A percentile compares a stretch with the other conserved stretches of the same genome.
Evolutionary conservation across 148 eudicot genomes (phyloP).

Genomic region (Fagopyrum esculentum): DNA sequence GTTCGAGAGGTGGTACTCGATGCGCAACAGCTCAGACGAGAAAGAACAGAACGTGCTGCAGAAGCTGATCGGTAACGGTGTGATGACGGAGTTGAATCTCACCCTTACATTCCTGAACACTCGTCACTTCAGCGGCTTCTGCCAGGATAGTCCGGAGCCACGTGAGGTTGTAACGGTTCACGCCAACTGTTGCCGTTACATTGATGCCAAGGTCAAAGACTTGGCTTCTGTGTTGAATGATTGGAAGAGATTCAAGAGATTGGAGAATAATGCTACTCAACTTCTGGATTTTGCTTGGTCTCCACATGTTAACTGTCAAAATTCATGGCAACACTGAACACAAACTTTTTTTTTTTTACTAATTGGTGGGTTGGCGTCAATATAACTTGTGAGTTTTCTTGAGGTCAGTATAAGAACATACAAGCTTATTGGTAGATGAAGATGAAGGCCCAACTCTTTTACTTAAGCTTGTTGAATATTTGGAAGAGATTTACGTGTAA

Average conservation of each 20-base stretch:
- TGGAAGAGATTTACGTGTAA: no score
- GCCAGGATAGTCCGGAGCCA: slow-evolving; percentile 37
- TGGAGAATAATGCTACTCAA: slow-evolving; percentile 14
- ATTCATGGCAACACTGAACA: slow-evolving; percentile 30
- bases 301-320: slow-evolving; percentile 24
- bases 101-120: slow-evolving; percentile 44
- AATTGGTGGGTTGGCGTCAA: no score
- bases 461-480: no score
- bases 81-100: slow-evolving; percentile 22
- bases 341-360: no score
- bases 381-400: no score
- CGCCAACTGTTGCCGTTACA: slow-evolving; percentile 73
- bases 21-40: slow-evolving; percentile 40
- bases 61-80: slow-evolving; percentile 22
- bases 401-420: no score
- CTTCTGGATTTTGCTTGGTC: slow-evolving; percentile 29
- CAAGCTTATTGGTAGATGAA: no score
- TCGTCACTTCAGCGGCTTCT: slow-evolving; percentile 56
- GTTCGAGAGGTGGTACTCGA: slow-evolving; percentile 50
- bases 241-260: slow-evolving; percentile 33
- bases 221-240: slow-evolving; percentile 35
- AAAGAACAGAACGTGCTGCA: slow-evolving; percentile 76
- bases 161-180: slow-evolving; percentile 56
- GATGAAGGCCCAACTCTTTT: no score
- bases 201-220: slow-evolving; percentile 55